Conservation (phyloP, 306 rosid genomes). For the Macrotyloma uniflorum region DNA sequence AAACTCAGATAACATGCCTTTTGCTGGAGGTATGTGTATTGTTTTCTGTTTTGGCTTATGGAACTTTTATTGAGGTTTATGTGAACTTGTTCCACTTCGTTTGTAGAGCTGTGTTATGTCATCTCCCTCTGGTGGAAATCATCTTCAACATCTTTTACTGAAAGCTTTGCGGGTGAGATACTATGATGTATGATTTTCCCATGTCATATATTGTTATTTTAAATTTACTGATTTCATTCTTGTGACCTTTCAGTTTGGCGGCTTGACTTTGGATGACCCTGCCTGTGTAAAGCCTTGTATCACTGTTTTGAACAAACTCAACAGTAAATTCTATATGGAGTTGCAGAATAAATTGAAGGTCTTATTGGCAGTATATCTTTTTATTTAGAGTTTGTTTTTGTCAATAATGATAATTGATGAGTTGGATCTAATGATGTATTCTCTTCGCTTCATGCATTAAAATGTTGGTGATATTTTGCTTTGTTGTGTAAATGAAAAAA, state of each 20-base stretch:
- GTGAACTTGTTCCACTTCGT: constrained; percentile 31
- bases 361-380: constrained; percentile 27
- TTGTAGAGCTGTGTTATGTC: constrained; percentile 68
- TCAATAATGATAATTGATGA: not conserved
- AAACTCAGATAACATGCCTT: constrained; percentile 74
- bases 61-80: constrained; percentile 24
- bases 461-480: not conserved
- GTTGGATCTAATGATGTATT: not conserved
- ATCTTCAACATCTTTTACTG: constrained; percentile 56
- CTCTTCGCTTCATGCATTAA: not conserved
- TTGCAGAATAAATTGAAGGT: constrained; percentile 74
- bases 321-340: constrained; percentile 52
- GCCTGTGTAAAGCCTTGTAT: constrained; percentile 73
- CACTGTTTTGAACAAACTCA: constrained; percentile 71
- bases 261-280: constrained; percentile 54
- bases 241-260: constrained; percentile 60
- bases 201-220: not conserved
- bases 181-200: constrained; percentile 31
- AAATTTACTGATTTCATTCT: constrained; percentile 28
- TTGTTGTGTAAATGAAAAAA: not conserved
- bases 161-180: constrained; percentile 70
- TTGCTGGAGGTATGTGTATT: constrained; percentile 70
- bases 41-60: constrained; percentile 10
- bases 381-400: constrained; percentile 21
- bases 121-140: constrained; percentile 57